Evolutionary conservation across 768 basidiomycete genomes (phyloP).

Genomic region (Gloeostereum incarnatum): DNA sequence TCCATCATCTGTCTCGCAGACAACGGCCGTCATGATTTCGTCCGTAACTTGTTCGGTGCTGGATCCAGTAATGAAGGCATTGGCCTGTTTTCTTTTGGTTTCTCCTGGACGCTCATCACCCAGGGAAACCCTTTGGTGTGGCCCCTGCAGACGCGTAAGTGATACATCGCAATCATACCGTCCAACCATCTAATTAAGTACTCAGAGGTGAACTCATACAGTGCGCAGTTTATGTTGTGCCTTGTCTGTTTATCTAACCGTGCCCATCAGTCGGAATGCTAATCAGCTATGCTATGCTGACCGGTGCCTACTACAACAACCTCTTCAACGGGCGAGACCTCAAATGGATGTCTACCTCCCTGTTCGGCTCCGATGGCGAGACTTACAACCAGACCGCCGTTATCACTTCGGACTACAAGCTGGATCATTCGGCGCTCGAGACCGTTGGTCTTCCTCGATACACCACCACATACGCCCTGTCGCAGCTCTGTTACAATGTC

Average conservation of each 20-base stretch:
- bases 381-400: constrained; percentile 33
- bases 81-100: constrained; percentile 35
- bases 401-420: constrained; percentile 25
- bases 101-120: constrained; percentile 44
- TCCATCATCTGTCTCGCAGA: constrained; percentile 39
- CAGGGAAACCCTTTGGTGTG: constrained; percentile 46
- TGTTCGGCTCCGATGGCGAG: constrained; percentile 26
- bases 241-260: background rate
- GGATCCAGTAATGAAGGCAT: constrained; percentile 45
- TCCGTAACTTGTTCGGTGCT: constrained; percentile 31
- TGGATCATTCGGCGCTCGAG: constrained; percentile 19
- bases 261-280: constrained; percentile 32
- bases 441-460: constrained; percentile 20
- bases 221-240: no score
- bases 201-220: constrained; percentile 31
- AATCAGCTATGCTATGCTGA: constrained; percentile 34
- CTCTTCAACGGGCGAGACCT: constrained; percentile 34
- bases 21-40: constrained; percentile 32
- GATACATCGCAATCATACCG: constrained; percentile 1
- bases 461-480: constrained; percentile 39
- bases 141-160: constrained; percentile 45
- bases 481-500: constrained; percentile 40
- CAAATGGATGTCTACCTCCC: constrained; percentile 37
- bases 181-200: background rate
- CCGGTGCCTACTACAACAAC: constrained; percentile 30